Conservation (phyloP, 2,329 filamentous ascomycete genomes). For the Stachybotrys chlorohalonatus region DNA sequence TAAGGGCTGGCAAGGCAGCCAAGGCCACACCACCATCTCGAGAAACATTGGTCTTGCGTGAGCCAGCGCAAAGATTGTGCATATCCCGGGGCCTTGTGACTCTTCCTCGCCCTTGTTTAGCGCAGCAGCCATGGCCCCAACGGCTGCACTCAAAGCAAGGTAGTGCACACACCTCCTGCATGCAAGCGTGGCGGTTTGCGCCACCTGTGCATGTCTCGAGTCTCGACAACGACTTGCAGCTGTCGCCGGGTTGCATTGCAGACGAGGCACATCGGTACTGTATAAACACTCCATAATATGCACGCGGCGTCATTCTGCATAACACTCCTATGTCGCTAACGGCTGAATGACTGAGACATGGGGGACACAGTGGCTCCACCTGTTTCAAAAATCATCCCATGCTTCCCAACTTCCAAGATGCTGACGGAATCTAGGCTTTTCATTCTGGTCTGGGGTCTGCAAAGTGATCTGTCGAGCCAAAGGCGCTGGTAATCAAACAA, state of each 20-base stretch:
- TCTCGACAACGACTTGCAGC: background rate
- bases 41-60: background rate
- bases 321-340: background rate
- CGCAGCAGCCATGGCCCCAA: background rate
- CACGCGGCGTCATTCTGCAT: background rate
- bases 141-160: background rate
- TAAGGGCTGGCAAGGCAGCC: background rate
- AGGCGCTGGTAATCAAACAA: too few species aligned
- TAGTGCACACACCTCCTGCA: background rate
- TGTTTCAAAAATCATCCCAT: too few species aligned
- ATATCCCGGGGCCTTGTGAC: background rate
- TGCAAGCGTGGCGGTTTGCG: background rate
- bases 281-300: background rate
- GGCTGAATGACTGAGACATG: background rate
- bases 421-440: too few species aligned
- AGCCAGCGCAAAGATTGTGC: background rate
- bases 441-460: too few species aligned
- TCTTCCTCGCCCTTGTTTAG: background rate
- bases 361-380: background rate
- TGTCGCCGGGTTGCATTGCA: background rate
- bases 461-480: too few species aligned
- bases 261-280: background rate
- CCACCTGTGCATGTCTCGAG: background rate
- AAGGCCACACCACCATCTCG: background rate
- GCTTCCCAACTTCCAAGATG: too few species aligned